Evolutionary conservation across 805 yeast genomes (phyloP), one percentile per base, ranked within the genome.

Genomic region (Helenozyma rhizophorensis): DNA sequence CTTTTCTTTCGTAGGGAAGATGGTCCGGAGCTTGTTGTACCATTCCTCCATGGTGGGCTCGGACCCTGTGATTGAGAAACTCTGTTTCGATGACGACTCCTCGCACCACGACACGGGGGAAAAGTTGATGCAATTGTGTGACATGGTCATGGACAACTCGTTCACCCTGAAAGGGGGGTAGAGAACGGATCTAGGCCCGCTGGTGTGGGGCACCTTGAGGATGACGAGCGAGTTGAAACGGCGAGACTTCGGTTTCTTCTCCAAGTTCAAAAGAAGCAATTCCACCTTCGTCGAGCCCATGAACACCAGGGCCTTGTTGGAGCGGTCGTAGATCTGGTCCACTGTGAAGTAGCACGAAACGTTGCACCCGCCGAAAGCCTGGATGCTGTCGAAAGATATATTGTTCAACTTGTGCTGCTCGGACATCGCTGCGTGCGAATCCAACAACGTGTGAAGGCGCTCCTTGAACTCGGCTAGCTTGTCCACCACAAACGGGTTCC

Each of bases 111-210:
- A 15, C 12, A 34, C 28, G 12, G 39, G 29, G 8, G 55, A 39
- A 29, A 54, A 54, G 14, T 35, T 38, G 16, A 51, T 39, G 23
- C 44, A 30, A 18, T 32, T 42, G 18, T 36, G 21, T 8, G 47
- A 33, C 22, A 40, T 39, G 18, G 48, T 30, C 30, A 60, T 45
- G 10, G 59, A 43, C 14, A 62, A 46, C 34, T 63, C 69, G 37
- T 62, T 62, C 31, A 61, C 41, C 30, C 72, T 40, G 41, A 66
- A 65, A 2, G 72, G 72, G 7, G 72, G 71, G 40, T 47, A 65
- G 40, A 66, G 34, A 21, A 66, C 55, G 8, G 60, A 54, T 17
- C 71, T 48, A 1, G 57, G 37, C 3, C 34, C 41, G 6, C 28
- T 27, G 14, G 42, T 45, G n/a, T 29, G 25, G 6, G 55, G 53